Evolutionary conservation across 2,329 filamentous ascomycete genomes (phyloP).

Genomic region (Aspergillus candidus): DNA sequence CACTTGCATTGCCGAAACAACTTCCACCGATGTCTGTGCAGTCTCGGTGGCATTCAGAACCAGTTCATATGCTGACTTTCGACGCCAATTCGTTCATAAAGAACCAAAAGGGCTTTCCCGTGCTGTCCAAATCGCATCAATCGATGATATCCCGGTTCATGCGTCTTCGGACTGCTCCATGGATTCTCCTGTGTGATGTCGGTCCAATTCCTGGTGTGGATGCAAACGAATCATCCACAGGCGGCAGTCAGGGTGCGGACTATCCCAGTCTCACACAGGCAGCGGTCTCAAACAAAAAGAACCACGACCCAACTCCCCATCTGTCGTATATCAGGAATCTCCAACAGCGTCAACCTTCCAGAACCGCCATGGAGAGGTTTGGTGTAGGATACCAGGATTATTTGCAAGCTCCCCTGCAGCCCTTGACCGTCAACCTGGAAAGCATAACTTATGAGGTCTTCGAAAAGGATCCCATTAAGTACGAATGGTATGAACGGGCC

Average conservation of each 20-base stretch:
- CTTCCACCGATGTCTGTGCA: slow-evolving; percentile 53
- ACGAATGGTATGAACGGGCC: slow-evolving; percentile 87
- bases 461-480: slow-evolving; percentile 96
- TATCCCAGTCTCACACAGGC: slow-evolving; percentile 70
- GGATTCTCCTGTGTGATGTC: slow-evolving; percentile 56
- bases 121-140: slow-evolving; percentile 54
- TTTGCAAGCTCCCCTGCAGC: slow-evolving; percentile 89
- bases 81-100: slow-evolving; percentile 50
- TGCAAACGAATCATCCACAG: slow-evolving; percentile 14
- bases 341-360: slow-evolving; percentile 70
- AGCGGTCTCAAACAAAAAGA: slow-evolving; percentile 44
- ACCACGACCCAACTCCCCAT: slow-evolving; percentile 56
- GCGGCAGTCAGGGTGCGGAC: slow-evolving; percentile 26
- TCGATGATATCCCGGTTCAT: slow-evolving; percentile 52
- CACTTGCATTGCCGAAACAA: slow-evolving; percentile 53
- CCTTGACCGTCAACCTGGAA: slow-evolving; percentile 91
- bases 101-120: slow-evolving; percentile 54
- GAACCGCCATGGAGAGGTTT: slow-evolving; percentile 58
- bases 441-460: slow-evolving; percentile 98
- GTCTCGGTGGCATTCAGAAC: slow-evolving; percentile 59
- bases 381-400: slow-evolving; percentile 81
- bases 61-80: slow-evolving; percentile 52
- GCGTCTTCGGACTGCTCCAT: slow-evolving; percentile 52
- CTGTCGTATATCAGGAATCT: slow-evolving; percentile 78
- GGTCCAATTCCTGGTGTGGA: slow-evolving; percentile 49